Conservation (phyloP, 352 stramenopile genomes). For the Phytopythium helicoides region DNA sequence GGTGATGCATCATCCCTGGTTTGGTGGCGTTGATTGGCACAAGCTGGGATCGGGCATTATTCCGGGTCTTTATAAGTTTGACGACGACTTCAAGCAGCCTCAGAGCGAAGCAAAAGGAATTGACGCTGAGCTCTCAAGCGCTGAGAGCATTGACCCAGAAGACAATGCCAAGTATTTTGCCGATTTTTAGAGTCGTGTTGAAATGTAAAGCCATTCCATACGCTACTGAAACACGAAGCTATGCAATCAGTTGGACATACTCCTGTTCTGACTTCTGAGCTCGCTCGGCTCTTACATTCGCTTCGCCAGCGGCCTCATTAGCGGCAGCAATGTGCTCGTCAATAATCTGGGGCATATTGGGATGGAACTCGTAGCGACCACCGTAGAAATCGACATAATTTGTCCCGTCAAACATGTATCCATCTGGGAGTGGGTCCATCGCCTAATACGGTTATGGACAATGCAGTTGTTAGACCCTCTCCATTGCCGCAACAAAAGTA, state of each 20-base stretch:
- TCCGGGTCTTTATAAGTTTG: no score
- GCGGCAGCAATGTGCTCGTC: slow-evolving; percentile 45
- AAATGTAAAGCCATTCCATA: slow-evolving; percentile 1
- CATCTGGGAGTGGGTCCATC: slow-evolving; percentile 66
- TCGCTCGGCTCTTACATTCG: slow-evolving; percentile 44
- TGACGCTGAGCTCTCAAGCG: slow-evolving; percentile 33
- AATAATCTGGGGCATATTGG: slow-evolving; percentile 64
- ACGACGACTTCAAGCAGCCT: slow-evolving; percentile 22
- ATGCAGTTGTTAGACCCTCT: no score
- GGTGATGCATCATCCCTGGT: slow-evolving; percentile 67
- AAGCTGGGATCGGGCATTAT: slow-evolving; percentile 3
- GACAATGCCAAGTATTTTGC: slow-evolving; percentile 68
- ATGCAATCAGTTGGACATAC: slow-evolving; percentile 28
- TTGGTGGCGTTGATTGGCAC: slow-evolving; percentile 53
- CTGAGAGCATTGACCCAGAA: slow-evolving; percentile 70
- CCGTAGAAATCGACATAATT: slow-evolving; percentile 77
- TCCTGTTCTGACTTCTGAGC: slow-evolving; percentile 37
- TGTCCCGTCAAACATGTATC: slow-evolving; percentile 67
- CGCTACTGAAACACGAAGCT: neutral
- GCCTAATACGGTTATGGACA: slow-evolving; percentile 36
- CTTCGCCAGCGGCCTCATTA: slow-evolving; percentile 38
- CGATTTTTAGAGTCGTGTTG: slow-evolving; percentile 41
- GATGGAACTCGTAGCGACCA: slow-evolving; percentile 71
- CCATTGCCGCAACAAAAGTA: neutral
- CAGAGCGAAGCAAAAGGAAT: neutral